Conservation (phyloP, 148 eudicot species). For the Rhododendron griersonianum region DNA sequence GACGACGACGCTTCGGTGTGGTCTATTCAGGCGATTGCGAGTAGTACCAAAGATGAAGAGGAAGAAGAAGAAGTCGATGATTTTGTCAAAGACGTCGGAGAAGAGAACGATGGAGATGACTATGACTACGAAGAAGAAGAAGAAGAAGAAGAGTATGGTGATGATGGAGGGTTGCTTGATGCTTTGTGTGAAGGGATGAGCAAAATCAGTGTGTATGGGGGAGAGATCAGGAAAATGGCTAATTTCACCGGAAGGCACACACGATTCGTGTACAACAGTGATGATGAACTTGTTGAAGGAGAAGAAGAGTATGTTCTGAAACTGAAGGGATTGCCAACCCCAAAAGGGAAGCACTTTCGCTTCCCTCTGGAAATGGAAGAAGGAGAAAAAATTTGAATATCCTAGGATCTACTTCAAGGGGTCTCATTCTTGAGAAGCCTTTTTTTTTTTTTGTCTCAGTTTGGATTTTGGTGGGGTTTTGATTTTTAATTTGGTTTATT, state of each 20-base stretch:
- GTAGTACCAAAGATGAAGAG: conserved; percentile 55
- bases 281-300: conserved; percentile 50
- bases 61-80: conserved; percentile 20
- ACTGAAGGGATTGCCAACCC: conserved; percentile 62
- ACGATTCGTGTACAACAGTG: conserved; percentile 69
- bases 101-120: conserved; percentile 3
- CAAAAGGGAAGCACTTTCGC: conserved; percentile 64
- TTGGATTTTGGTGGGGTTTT: neutral
- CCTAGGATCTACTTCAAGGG: neutral
- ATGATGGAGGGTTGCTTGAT: conserved; percentile 53
- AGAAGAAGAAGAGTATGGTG: conserved; percentile 37
- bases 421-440: neutral
- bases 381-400: neutral
- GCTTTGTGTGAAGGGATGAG: conserved; percentile 67
- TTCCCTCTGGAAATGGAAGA: conserved; percentile 27
- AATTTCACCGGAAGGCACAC: conserved; percentile 49
- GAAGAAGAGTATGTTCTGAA: conserved; percentile 30
- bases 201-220: conserved; percentile 38
- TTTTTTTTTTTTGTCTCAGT: neutral
- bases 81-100: conserved; percentile 12
- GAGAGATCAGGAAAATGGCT: conserved; percentile 7
- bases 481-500: neutral
- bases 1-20: conserved; percentile 70
- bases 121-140: conserved; percentile 16
- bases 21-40: conserved; percentile 82